Evolutionary conservation across 108 stramenopile species (phyloP).

Genomic region (Chaetoceros tenuissimus): DNA sequence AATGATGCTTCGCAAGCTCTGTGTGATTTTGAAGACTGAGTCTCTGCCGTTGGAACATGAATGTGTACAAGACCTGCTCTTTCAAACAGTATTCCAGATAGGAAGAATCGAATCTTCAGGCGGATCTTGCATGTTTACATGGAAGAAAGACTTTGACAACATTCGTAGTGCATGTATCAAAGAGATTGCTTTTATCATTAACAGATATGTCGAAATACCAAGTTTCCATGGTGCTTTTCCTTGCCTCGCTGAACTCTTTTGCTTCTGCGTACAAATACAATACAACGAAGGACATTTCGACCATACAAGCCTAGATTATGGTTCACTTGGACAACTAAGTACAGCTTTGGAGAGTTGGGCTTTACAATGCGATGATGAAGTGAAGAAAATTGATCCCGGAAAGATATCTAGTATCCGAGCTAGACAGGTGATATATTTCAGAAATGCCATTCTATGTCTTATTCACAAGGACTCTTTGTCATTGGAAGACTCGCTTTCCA

Average conservation of each 20-base stretch:
- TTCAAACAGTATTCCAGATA: slow-evolving; percentile 38
- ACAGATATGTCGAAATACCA: slow-evolving; percentile 26
- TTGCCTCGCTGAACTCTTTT: slow-evolving; percentile 1
- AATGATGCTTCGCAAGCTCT: slow-evolving; percentile 26
- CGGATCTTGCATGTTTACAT: too few species aligned
- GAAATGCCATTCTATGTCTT: neutral
- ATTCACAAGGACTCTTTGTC: neutral
- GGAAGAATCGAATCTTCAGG: too few species aligned
- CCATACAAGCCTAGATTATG: slow-evolving; percentile 1
- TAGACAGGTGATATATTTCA: neutral
- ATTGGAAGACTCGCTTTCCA: too few species aligned
- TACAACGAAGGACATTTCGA: slow-evolving; percentile 3
- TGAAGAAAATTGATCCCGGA: neutral
- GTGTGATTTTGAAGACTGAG: slow-evolving; percentile 10
- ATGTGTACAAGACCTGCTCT: slow-evolving; percentile 21
- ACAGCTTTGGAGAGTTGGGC: too few species aligned
- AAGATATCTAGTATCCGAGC: neutral
- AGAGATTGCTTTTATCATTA: slow-evolving; percentile 3
- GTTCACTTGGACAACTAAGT: too few species aligned
- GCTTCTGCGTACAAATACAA: too few species aligned
- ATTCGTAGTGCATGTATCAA: slow-evolving; percentile 4
- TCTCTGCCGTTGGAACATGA: slow-evolving; percentile 14
- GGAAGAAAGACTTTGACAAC: slow-evolving; percentile 15
- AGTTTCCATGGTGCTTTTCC: slow-evolving; percentile 14
- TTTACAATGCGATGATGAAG: neutral